Evolutionary conservation across 495 filamentous ascomycete genomes (phyloP).

Genomic region (Penicillium angulare): DNA sequence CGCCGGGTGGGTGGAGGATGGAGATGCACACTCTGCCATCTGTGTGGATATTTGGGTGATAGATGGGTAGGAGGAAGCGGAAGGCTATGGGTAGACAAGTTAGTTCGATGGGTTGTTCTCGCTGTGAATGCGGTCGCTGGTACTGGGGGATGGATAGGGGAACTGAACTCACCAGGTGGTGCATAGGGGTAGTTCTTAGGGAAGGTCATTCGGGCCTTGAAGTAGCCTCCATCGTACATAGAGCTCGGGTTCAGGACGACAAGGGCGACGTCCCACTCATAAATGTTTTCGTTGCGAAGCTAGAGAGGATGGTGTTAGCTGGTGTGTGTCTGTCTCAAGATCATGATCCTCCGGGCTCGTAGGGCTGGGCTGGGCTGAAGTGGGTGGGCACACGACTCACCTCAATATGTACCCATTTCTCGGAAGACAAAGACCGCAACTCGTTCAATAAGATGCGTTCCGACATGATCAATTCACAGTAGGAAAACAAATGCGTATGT

Average conservation of each 20-base stretch:
- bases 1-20: constrained; percentile 87
- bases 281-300: constrained; percentile 73
- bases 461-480: constrained; percentile 45
- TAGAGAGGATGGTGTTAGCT: constrained; percentile 16
- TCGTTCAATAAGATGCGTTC: constrained; percentile 88
- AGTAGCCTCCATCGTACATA: constrained; percentile 88
- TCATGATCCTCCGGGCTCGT: too few relatives aligned
- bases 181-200: constrained; percentile 84
- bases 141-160: background rate
- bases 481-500: too few relatives aligned
- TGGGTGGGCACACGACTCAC: constrained; percentile 53
- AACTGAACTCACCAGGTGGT: constrained; percentile 59
- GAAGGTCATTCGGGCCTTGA: constrained; percentile 86
- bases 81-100: constrained; percentile 56
- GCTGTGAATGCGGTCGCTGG: constrained; percentile 3
- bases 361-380: too few relatives aligned
- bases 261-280: constrained; percentile 82
- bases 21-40: constrained; percentile 95
- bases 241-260: constrained; percentile 92
- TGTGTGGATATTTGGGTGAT: constrained; percentile 90
- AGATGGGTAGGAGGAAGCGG: constrained; percentile 75
- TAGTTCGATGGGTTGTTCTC: background rate
- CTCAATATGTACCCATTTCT: constrained; percentile 92
- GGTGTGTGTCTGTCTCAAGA: background rate
- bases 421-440: constrained; percentile 75